Conservation (phyloP, 192 early-diverging fungal species). For the Coemansia sp. region DNA sequence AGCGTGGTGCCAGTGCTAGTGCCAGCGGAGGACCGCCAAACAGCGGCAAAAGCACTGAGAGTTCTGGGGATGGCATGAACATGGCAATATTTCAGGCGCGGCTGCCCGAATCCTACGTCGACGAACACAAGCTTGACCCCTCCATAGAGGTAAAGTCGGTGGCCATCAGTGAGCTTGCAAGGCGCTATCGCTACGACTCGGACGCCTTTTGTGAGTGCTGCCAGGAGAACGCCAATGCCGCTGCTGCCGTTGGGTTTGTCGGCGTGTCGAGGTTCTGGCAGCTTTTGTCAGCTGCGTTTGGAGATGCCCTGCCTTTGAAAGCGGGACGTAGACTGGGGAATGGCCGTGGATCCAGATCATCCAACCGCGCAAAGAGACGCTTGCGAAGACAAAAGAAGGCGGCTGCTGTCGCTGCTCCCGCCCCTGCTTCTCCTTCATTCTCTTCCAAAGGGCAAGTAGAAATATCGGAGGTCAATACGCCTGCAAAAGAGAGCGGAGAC, state of each 20-base stretch:
- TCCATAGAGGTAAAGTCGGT: constrained; percentile 15
- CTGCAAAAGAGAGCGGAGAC: not conserved
- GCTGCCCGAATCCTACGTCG: constrained; percentile 40
- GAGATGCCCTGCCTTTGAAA: constrained; percentile 36
- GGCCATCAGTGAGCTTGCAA: constrained; percentile 32
- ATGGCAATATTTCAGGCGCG: constrained; percentile 28
- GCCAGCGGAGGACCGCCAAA: not conserved
- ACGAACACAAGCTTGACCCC: constrained; percentile 37
- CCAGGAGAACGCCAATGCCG: constrained; percentile 23
- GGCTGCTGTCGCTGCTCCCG: not conserved
- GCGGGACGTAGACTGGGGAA: constrained; percentile 11
- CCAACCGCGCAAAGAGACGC: not conserved
- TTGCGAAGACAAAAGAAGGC: not conserved
- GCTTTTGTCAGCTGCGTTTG: constrained; percentile 38
- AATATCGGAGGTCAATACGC: not conserved
- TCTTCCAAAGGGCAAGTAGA: not conserved
- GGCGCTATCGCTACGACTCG: constrained; percentile 49
- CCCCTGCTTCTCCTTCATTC: not conserved
- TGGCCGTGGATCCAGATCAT: not conserved
- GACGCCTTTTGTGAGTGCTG: constrained; percentile 36
- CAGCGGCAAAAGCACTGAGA: not conserved
- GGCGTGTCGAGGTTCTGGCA: constrained; percentile 49
- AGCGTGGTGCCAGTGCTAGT: not conserved
- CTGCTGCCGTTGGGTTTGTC: constrained; percentile 8
- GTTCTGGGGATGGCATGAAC: constrained; percentile 5